A percentile compares a stretch with the other conserved stretches of the same genome.
Evolutionary conservation across 1,284 basidiomycete species (phyloP).

Genomic region (Boletus albobrunnescens): DNA sequence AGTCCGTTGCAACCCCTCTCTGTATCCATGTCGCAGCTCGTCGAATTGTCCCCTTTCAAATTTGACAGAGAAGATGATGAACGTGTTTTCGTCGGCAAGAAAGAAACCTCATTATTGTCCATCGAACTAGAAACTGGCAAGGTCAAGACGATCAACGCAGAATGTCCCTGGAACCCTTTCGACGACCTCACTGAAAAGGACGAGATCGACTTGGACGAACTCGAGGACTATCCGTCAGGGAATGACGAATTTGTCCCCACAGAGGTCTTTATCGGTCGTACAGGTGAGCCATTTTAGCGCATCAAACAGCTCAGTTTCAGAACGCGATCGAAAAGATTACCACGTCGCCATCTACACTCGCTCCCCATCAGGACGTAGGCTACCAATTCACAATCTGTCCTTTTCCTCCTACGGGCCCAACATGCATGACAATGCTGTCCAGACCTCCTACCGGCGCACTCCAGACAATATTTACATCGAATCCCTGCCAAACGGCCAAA

Average conservation of each 20-base stretch:
- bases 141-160: constrained; percentile 74
- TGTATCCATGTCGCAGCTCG: constrained; percentile 81
- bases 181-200: constrained; percentile 46
- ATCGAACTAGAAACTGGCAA: constrained; percentile 81
- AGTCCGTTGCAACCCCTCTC: constrained; percentile 77
- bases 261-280: constrained; percentile 77
- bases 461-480: constrained; percentile 77
- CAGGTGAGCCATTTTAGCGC: constrained; percentile 51
- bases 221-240: constrained; percentile 53
- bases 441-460: constrained; percentile 64
- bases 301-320: constrained; percentile 2
- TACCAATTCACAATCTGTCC: constrained; percentile 67
- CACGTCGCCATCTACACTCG: constrained; percentile 64
- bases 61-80: constrained; percentile 63
- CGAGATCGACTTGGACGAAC: constrained; percentile 62
- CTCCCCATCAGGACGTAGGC: constrained; percentile 32
- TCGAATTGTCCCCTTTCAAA: constrained; percentile 82
- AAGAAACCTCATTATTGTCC: constrained; percentile 77
- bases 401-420: constrained; percentile 86
- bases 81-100: constrained; percentile 79
- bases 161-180: constrained; percentile 71
- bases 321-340: constrained; percentile 50
- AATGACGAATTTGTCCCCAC: constrained; percentile 40
- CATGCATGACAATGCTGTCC: constrained; percentile 64
- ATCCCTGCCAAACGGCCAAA: constrained; percentile 68